Percentiles rank a stretch among this genome's conserved stretches.
These are phyloP conservation scores for Schizochytrium sp. DNA, from an alignment of 108 stramenopile genomes.

Conservation along the genomic window DNA sequence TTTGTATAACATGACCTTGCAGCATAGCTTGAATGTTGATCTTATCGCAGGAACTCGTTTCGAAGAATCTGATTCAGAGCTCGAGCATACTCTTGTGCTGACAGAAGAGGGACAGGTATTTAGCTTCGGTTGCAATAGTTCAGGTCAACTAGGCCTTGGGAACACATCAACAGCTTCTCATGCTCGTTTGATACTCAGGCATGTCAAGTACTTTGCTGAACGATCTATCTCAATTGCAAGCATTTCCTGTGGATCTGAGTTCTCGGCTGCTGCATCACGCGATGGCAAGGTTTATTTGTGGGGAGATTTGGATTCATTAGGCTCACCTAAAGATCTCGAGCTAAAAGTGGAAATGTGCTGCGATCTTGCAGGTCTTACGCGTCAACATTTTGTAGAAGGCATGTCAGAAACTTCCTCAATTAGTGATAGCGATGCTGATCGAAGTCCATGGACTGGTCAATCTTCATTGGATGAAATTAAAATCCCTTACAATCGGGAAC, in stretches of 20 bases:
- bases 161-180: not conserved
- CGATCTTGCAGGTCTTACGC: not conserved
- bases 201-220: constrained; percentile 39
- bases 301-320: constrained; percentile 1
- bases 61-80: not conserved
- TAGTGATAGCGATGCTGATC: no score
- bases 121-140: not conserved
- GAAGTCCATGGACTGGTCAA: no score
- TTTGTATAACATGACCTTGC: not conserved
- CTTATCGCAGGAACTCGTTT: not conserved
- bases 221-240: constrained; percentile 21
- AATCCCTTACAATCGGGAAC: no score
- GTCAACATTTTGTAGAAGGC: not conserved
- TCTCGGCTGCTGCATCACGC: constrained; percentile 37
- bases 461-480: no score
- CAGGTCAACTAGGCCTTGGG: constrained; percentile 17
- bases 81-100: constrained; percentile 11
- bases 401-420: not conserved
- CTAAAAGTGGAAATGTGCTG: constrained; percentile 4
- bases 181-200: not conserved
- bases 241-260: not conserved
- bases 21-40: constrained; percentile 23
- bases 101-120: constrained; percentile 45
- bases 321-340: not conserved
- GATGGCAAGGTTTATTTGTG: constrained; percentile 53